Evolutionary conservation across 441 rosid species (phyloP), one percentile per base, ranked within the genome.

Genomic region (Corymbia citriodora): DNA sequence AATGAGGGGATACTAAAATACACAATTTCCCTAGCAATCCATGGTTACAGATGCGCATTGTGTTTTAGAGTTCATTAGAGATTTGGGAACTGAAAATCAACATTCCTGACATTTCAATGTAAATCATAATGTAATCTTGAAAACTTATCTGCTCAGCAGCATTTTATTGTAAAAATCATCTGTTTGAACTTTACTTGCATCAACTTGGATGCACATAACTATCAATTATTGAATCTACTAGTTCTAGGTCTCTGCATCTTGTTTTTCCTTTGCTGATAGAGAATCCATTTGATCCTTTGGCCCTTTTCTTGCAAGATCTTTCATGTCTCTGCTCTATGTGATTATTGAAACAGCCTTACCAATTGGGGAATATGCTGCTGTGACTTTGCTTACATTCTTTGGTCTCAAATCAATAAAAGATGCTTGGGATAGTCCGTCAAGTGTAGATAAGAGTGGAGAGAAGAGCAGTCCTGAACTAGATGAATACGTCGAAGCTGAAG

Each of bases 391-490:
- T 52, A 90, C 96, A 94, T 97, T 98, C 94, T 98, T 98, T 92
- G 99, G 99, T 89, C 94, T 98, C 87, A 98, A 98, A 94, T 95
- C 99, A 86, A 96, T 98, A 92, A 98, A 98, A 94, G 99, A 97
- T 92, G 98, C 99, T 52, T 98, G 99, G 99, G 95, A 95, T 91
- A 95, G 96, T 94, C 99, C 99, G 48, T 92, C 96, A n/a, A 93
- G 90, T 10, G 94, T 89, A 45, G 93, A 88, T 87, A 96, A 94
- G 94, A 93, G 87, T 89, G 97, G 97, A 90, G 95, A 93, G 50
- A 92, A 94, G 91, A 91, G 89, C 61, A 92, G 97, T 91, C 92
- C 94, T 40, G 98, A 94, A 90, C 99, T 97, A 57, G 99, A 93
- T 91, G 99, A 98, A 92, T 96, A 93, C 59, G 95, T 93, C 45